These are phyloP conservation scores for Aleurites moluccanus DNA, from an alignment of 441 rosid species.

Conservation along the genomic window DNA sequence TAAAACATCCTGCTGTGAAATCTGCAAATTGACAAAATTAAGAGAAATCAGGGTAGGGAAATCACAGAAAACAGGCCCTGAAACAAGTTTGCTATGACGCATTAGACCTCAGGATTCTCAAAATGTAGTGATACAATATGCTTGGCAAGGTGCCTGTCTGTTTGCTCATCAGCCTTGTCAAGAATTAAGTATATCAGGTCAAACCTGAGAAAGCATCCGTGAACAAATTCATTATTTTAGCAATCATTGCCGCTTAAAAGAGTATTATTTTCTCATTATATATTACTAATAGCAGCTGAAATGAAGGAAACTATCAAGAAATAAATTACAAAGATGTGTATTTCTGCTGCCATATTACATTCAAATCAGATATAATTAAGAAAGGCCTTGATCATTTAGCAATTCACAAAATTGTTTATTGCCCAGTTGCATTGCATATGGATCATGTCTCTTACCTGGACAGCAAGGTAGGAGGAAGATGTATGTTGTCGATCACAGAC, in stretches of 20 bases:
- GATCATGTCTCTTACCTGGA: conserved; percentile 54
- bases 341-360: not conserved
- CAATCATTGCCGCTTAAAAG: not conserved
- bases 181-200: conserved; percentile 95
- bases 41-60: not conserved
- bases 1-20: conserved; percentile 62
- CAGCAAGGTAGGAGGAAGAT: conserved; percentile 88
- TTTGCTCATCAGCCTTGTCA: conserved; percentile 95
- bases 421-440: not conserved
- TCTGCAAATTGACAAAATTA: conserved; percentile 45
- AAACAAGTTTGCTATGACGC: conserved; percentile 15
- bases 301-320: not conserved
- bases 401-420: not conserved
- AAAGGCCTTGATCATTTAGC: not conserved
- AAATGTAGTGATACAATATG: conserved; percentile 88
- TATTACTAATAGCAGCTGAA: not conserved
- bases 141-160: conserved; percentile 86
- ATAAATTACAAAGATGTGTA: not conserved
- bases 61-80: not conserved
- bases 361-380: not conserved
- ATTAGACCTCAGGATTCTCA: conserved; percentile 73
- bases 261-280: no score
- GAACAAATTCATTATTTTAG: conserved; percentile 11
- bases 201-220: conserved; percentile 53
- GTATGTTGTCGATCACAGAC: conserved; percentile 93